These are phyloP conservation scores for Ogataea pignaliae DNA, from an alignment of 805 yeast species.

Conservation along the genomic window DNA sequence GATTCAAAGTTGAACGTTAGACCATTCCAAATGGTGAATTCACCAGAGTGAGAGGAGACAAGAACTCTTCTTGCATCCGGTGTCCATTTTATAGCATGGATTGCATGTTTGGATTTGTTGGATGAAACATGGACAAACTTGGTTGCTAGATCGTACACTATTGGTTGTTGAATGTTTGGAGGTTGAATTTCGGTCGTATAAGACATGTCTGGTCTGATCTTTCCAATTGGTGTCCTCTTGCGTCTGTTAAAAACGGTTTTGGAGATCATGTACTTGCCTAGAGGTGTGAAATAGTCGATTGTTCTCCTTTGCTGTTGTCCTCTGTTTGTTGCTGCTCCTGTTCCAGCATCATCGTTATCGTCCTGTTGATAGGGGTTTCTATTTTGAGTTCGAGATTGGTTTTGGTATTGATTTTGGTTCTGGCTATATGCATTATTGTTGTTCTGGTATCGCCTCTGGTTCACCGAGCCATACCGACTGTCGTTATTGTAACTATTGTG, in stretches of 20 bases:
- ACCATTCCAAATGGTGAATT: slow-evolving; percentile 96
- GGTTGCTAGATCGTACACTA: slow-evolving; percentile 60
- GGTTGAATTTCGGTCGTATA: slow-evolving; percentile 63
- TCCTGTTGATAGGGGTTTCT: slow-evolving; percentile 3
- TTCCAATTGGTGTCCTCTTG: slow-evolving; percentile 37
- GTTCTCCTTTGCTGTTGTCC: slow-evolving; percentile 49
- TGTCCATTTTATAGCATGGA: slow-evolving; percentile 90
- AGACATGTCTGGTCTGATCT: slow-evolving; percentile 64
- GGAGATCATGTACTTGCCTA: slow-evolving; percentile 58
- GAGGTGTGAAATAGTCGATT: slow-evolving; percentile 71
- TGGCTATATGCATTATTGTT: not conserved
- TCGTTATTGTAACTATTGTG: not conserved
- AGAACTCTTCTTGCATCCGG: slow-evolving; percentile 91
- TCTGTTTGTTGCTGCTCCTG: slow-evolving; percentile 4
- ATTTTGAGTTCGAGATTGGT: slow-evolving; percentile 4
- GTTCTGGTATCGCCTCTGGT: not conserved
- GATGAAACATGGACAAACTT: slow-evolving; percentile 89
- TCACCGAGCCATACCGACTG: not conserved
- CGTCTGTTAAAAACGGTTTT: slow-evolving; percentile 41
- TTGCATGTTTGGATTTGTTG: slow-evolving; percentile 88
- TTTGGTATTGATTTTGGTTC: not conserved
- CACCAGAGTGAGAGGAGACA: slow-evolving; percentile 91
- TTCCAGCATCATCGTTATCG: slow-evolving; percentile 13
- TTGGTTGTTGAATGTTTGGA: slow-evolving; percentile 44
- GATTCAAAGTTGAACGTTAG: slow-evolving; percentile 93